Evolutionary conservation across 202 grass and related monocot genomes (phyloP).

Genomic region (Zizania palustris): DNA sequence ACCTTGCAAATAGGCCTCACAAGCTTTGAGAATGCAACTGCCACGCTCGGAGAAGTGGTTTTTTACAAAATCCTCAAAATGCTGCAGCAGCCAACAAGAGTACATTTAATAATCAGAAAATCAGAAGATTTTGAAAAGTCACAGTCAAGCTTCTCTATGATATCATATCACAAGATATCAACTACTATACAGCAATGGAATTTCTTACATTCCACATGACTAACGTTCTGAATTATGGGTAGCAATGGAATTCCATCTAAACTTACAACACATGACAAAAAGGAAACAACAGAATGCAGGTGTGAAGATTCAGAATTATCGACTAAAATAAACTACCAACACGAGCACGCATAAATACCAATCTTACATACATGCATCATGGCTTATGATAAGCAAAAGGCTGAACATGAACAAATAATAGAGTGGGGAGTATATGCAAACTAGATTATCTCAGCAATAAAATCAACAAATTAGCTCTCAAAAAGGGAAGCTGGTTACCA

Average conservation of each 20-base stretch:
- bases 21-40: slow-evolving; percentile 86
- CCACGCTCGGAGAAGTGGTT: slow-evolving; percentile 73
- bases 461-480: slow-evolving; percentile 19
- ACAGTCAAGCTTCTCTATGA: neutral
- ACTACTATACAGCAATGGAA: neutral
- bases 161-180: slow-evolving; percentile 12
- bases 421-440: neutral
- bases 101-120: slow-evolving; percentile 25
- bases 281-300: neutral
- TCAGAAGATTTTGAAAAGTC: slow-evolving; percentile 12
- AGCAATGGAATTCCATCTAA: neutral
- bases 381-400: slow-evolving; percentile 18
- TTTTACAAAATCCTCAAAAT: slow-evolving; percentile 91
- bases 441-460: slow-evolving; percentile 29
- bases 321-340: neutral
- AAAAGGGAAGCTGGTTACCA: slow-evolving; percentile 55
- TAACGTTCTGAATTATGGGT: neutral
- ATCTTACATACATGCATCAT: neutral
- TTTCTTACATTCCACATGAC: neutral
- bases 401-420: slow-evolving; percentile 8
- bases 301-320: neutral
- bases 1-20: slow-evolving; percentile 83
- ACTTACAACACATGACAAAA: too few relatives aligned
- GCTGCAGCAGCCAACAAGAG: slow-evolving; percentile 46
- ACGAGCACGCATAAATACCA: neutral